Evolutionary conservation across 2,329 filamentous ascomycete genomes (phyloP), one percentile per base, ranked within the genome.

Genomic region (Colletotrichum plurivorum): DNA sequence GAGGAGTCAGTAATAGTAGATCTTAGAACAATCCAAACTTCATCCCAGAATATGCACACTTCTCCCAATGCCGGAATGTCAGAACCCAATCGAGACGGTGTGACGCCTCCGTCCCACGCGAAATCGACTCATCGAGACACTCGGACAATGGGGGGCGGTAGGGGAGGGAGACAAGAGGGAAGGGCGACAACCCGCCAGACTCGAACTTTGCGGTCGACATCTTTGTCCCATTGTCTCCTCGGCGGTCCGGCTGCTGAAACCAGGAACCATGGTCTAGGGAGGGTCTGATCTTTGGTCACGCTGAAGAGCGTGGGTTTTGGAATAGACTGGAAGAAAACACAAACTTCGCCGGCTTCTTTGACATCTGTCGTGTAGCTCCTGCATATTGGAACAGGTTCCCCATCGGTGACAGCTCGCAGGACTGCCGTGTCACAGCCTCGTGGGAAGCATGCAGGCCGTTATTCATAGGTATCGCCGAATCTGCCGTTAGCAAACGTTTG

Each of bases 351-450:
- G 5, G 20, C 16, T 10, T 22, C n/a, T n/a, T 51, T 49, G 61
- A 58, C 31, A n/a, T 64, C 49, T 43, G 12, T 39, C 25, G 31
- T 41, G 46, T 15, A 45, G 58, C 36, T 27, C 27, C 20, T 56
- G 60, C 25, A 39, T 15, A 10, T 25, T 54, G 49, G 13, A 12
- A 7, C n/a, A 27, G 18, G 7, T 59, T 46, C 56, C 43, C 22
- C 52, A 54, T 57, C 60, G 5, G 43, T 18, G 18, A 49, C 27
- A 27, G 25, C 31, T 20, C 53, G 43, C 52, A 56, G 41, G 41
- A 25, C 15, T 16, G 18, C 53, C 25, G 41, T 57, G 60, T 25
- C 41, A 20, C 60, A 18, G 60, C 22, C 16, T 25, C 18, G 25
- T 41, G 53, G 36, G 43, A 27, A 51, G 45, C 3, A 51, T 36